These are phyloP conservation scores for Cutaneotrichosporon sp. DNA, from an alignment of 1,284 basidiomycete genomes.

Conservation along the genomic window DNA sequence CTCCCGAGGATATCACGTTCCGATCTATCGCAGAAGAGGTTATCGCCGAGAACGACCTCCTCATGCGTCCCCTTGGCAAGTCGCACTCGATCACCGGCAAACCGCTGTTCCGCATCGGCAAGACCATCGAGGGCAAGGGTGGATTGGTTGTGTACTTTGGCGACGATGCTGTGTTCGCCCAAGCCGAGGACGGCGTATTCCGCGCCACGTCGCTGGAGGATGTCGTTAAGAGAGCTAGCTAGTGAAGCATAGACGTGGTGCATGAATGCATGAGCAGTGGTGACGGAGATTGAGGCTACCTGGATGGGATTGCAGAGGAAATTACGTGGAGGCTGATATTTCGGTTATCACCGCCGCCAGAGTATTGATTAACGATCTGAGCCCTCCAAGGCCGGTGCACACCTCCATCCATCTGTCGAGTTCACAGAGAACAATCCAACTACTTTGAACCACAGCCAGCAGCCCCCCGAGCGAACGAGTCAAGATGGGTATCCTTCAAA, in stretches of 20 bases:
- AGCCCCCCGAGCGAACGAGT: background rate
- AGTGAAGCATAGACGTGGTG: background rate
- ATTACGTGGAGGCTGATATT: background rate
- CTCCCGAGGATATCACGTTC: constrained; percentile 73
- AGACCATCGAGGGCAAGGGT: constrained; percentile 73
- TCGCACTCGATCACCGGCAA: constrained; percentile 80
- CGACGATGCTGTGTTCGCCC: constrained; percentile 50
- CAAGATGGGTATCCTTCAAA: constrained; percentile 84
- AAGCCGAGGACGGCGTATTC: constrained; percentile 43
- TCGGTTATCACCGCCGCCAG: constrained; percentile 3
- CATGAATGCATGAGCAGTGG: background rate
- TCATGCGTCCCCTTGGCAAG: constrained; percentile 82
- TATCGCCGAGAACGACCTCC: constrained; percentile 76
- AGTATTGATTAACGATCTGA: background rate
- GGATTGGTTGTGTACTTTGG: constrained; percentile 70
- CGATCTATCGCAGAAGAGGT: constrained; percentile 84
- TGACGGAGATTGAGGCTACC: background rate
- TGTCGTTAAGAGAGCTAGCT: constrained; percentile 24
- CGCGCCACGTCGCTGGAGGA: constrained; percentile 50
- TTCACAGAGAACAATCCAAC: background rate
- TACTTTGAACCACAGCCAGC: background rate
- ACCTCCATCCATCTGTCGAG: background rate
- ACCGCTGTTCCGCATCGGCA: constrained; percentile 80
- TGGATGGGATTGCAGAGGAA: too few relatives aligned
- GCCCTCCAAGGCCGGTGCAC: background rate